Percentiles rank a stretch among this genome's conserved stretches.
Evolutionary conservation across 2,329 filamentous ascomycete genomes (phyloP).

Genomic region (Pyrenophora graminea): DNA sequence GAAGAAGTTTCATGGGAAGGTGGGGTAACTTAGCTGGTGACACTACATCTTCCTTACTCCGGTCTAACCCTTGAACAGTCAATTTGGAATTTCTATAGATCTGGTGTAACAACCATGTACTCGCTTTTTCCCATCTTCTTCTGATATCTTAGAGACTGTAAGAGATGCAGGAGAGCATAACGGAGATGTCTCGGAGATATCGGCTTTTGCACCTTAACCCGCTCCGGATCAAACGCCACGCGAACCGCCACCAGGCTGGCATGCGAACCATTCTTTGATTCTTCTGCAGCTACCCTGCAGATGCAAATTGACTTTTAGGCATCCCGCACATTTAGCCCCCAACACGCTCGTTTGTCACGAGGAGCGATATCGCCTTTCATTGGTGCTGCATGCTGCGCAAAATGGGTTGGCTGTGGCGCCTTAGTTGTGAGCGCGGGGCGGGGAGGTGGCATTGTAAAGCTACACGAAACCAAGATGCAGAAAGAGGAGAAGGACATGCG

Average conservation of each 20-base stretch:
- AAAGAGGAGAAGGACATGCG: too few relatives aligned
- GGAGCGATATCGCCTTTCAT: not conserved
- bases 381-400: not conserved
- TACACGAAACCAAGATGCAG: not conserved
- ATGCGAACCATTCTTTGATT: not conserved
- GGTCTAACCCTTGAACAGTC: too few relatives aligned
- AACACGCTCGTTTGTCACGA: not conserved
- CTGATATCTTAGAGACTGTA: too few relatives aligned
- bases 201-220: not conserved
- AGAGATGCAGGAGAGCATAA: too few relatives aligned
- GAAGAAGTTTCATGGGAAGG: not conserved
- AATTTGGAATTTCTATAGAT: too few relatives aligned
- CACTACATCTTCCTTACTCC: too few relatives aligned
- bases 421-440: not conserved
- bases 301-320: not conserved
- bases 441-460: not conserved
- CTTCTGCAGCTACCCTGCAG: constrained; percentile 1
- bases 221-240: not conserved
- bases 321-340: not conserved
- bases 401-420: not conserved
- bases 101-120: too few relatives aligned
- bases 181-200: not conserved
- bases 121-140: too few relatives aligned
- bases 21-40: not conserved
- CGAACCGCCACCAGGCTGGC: too few relatives aligned